Evolutionary conservation across 2,329 filamentous ascomycete species (phyloP), one percentile per base, ranked within the genome.

Genomic region (Fusarium solani-melongenae): DNA sequence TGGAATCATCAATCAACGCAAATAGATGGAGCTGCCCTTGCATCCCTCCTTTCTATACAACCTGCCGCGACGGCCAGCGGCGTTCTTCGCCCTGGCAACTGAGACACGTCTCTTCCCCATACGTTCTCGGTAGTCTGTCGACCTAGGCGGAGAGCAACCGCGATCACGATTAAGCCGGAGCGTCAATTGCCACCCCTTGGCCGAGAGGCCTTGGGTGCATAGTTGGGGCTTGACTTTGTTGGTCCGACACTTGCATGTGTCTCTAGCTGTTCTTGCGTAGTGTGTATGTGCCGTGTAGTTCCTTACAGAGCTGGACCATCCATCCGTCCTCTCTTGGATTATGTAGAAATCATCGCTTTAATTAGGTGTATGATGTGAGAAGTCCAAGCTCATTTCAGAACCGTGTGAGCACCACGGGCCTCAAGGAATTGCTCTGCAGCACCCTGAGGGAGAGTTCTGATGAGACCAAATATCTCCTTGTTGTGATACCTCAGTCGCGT

Each of bases 101-200:
- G 90, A 89, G 88, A 86, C 79, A 82, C 81, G 83, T 87, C 83
- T 71, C 82, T 69, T 71, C 84, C 80, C 88, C 83, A 88, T 94
- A 92, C 92, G 88, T 86, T 89, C 89, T 94, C 93, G 93, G 94
- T 96, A 93, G 87, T 88, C 88, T 88, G 91, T 93, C 90, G 88
- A 84, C 83, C 75, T 70, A 89, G 94, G 94, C 95, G 92, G 87
- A 97, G 89, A 97, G 83, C 82, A 90, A 89, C 83, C 70, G 67
- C 79, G 93, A 94, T 94, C 93, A 92, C 94, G 92, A 97, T 96
- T 98, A 98, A 98, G 95, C 95, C 95, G 95, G 95, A 97, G 95
- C 94, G 90, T 90, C 92, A 92, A 92, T 91, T 95, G 92, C 89
- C 94, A 92, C 91, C 89, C 91, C 88, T 87, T 86, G 85, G 85